Evolutionary conservation across 305 asterid genomes (phyloP), one percentile per base, ranked within the genome.

Genomic region (Andrographis paniculata): DNA sequence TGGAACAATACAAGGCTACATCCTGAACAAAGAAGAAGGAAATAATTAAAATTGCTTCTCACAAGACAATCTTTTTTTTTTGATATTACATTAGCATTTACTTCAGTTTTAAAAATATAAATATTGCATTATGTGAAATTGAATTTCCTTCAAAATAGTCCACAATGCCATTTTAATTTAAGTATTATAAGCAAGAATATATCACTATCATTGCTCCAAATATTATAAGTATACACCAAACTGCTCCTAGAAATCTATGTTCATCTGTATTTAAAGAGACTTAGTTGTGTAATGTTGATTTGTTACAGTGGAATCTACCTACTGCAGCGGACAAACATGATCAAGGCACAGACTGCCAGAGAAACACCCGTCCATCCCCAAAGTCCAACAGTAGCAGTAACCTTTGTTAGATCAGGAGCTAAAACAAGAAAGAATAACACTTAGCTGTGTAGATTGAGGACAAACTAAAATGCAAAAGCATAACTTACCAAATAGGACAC

Each of bases 301-400:
- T 20, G 42, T 19, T n/a, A n/a, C n/a, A n/a, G 38, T 6, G 56
- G 66, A 43, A 39, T 44, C 53, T 74, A 89, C 98, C 98, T 86
- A 60, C 89, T 77, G 75, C 94, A 82, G 23, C 74, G 95, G 46
- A 57, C 70, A 19, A 86, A 59, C 95, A 82, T 77, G 58, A 89
- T 42, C 50, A 89, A 74, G n/a, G 96, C 65, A 39, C 60, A 84
- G 68, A 89, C 69, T 56, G 79, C 82, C 45, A 80, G 57, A 53
- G 94, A 82, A 70, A 83, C 86, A 18, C 58, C 87, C 17, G 76
- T 66, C 98, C 96, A 89, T 42, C 95, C 94, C 96, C 96, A 89
- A 65, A 89, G 88, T 62, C 78, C 98, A 63, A 78, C 87, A 62
- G 66, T 61, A 45, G 98, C 98, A 64, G 98, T 89, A 44, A 86